These are phyloP conservation scores for Capsicum baccatum DNA, from an alignment of 257 asterid genomes.

Conservation along the genomic window DNA sequence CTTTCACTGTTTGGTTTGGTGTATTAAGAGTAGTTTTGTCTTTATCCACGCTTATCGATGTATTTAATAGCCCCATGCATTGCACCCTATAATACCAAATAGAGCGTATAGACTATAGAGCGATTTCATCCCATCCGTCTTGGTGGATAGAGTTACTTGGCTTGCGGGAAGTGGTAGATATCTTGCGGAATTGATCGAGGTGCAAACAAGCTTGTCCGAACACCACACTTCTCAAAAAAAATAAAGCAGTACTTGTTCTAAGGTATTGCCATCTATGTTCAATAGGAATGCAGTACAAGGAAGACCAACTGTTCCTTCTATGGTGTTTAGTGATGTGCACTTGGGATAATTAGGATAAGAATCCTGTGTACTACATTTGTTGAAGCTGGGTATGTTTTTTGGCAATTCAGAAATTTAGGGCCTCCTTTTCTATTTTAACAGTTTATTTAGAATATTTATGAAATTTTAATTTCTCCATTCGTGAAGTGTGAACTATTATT, in stretches of 20 bases:
- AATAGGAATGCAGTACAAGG: not conserved
- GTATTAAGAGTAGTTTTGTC: no score
- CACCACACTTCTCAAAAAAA: not conserved
- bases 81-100: no score
- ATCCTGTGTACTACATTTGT: not conserved
- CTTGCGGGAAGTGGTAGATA: not conserved
- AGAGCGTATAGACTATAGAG: no score
- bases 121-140: not conserved
- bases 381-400: not conserved
- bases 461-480: not conserved
- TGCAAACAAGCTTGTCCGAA: not conserved
- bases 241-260: not conserved
- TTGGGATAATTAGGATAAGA: slow-evolving; percentile 14
- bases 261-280: not conserved
- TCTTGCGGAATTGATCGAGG: not conserved
- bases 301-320: not conserved
- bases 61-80: no score
- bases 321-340: not conserved
- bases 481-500: not conserved
- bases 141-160: no score
- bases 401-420: slow-evolving; percentile 11
- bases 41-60: no score
- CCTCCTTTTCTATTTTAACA: not conserved
- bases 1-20: no score
- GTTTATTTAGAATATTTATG: not conserved